phyloP scores from a whole-genome alignment of 73 alveolate genomes.

The Stentor roeselii region DNA sequence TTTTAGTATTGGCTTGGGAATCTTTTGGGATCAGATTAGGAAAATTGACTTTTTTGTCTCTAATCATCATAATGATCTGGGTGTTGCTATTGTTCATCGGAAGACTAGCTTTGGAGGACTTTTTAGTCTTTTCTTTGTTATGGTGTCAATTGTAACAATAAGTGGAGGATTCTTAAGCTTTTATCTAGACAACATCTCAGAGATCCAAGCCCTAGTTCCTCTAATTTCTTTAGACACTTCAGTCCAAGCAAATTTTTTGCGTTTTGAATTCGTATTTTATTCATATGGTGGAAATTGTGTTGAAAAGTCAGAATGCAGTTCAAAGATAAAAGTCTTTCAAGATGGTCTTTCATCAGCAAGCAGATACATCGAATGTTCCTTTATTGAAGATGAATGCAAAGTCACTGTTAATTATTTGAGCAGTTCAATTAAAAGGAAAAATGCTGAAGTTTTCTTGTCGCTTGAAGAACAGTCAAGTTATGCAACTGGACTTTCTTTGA shows the following conservation, averaged over 20 bases:
- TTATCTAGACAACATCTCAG: constrained; percentile 15
- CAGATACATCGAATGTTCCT: neutral
- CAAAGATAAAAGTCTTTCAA: neutral
- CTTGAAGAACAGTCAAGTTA: neutral
- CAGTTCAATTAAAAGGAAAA: neutral
- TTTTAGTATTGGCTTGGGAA: neutral
- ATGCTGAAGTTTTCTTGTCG: neutral
- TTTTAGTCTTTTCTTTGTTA: neutral
- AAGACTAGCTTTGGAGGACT: constrained; percentile 28
- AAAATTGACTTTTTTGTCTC: constrained; percentile 9
- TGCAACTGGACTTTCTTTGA: neutral
- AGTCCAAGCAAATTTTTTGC: neutral
- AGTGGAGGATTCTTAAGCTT: neutral
- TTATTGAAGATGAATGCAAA: neutral
- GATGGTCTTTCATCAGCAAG: neutral
- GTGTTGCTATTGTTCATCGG: neutral
- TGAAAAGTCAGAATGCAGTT: neutral
- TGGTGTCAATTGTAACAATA: neutral
- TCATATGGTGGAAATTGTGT: constrained; percentile 8
- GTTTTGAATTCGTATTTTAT: neutral
- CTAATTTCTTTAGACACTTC: neutral
- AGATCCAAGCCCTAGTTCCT: constrained; percentile 28
- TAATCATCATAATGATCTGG: neutral
- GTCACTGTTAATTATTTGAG: neutral
- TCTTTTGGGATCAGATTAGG: neutral